A percentile compares a stretch with the other conserved stretches of the same genome.
These are phyloP conservation scores for Zangia roseola DNA, from an alignment of 768 basidiomycete species.

Conservation along the genomic window DNA sequence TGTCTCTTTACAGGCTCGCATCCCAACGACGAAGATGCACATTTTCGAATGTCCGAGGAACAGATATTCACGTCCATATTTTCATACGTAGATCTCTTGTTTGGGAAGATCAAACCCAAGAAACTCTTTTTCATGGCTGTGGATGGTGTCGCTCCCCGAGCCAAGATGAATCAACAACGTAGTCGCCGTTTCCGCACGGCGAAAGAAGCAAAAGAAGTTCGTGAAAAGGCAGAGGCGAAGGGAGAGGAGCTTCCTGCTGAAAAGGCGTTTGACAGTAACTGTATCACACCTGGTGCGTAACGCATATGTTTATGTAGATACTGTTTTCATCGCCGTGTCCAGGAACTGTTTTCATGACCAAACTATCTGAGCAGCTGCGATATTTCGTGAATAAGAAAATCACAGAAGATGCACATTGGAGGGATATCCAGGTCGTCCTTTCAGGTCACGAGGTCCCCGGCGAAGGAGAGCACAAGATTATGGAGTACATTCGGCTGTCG, in stretches of 20 bases:
- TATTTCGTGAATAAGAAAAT: constrained; percentile 99
- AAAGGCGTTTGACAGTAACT: constrained; percentile 98
- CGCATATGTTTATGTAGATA: not conserved
- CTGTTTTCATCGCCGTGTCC: not conserved
- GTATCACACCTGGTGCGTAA: constrained; percentile 90
- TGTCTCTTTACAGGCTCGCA: constrained; percentile 63
- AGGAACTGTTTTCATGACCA: constrained; percentile 96
- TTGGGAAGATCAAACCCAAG: constrained; percentile 95
- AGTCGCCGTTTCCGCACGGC: constrained; percentile 92
- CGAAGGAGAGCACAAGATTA: constrained; percentile 99
- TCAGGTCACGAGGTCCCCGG: constrained; percentile 98
- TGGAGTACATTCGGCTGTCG: constrained; percentile 95
- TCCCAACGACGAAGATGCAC: constrained; percentile 94
- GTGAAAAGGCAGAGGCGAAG: constrained; percentile 82
- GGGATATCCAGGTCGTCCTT: constrained; percentile 85
- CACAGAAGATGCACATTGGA: constrained; percentile 94
- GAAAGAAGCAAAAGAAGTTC: constrained; percentile 83
- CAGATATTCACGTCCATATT: constrained; percentile 98
- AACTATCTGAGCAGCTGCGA: constrained; percentile 85
- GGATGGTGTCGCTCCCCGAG: constrained; percentile 94
- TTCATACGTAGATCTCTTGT: constrained; percentile 94
- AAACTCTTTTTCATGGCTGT: constrained; percentile 99
- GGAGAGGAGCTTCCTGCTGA: constrained; percentile 91
- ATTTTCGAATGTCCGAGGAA: constrained; percentile 94
- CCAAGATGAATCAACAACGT: constrained; percentile 99